A percentile compares a stretch with the other conserved stretches of the same genome.
Evolutionary conservation across 352 stramenopile genomes (phyloP).

Genomic region (Phytophthora hibernalis): DNA sequence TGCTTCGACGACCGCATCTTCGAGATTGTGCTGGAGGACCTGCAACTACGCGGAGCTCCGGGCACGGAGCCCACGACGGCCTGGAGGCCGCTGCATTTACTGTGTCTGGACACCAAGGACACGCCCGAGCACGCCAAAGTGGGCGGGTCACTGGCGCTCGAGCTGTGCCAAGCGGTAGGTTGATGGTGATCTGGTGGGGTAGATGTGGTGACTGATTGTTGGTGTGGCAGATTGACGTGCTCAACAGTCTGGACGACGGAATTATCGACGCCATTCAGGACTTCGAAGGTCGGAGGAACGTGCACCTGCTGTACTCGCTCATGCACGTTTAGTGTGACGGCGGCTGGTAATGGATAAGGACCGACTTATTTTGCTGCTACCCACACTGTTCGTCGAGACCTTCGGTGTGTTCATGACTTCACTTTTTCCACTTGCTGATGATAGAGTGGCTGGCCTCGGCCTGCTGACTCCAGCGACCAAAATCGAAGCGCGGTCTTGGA

Average conservation of each 20-base stretch:
- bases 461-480: conserved; percentile 49
- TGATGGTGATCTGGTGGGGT: not conserved
- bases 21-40: conserved; percentile 85
- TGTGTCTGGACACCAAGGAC: conserved; percentile 91
- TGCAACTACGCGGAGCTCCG: conserved; percentile 60
- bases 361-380: not conserved
- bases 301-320: conserved; percentile 73
- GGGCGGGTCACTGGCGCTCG: conserved; percentile 77
- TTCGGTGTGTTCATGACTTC: not conserved
- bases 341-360: not conserved
- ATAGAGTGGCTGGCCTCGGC: conserved; percentile 39
- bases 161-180: conserved; percentile 72
- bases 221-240: conserved; percentile 56
- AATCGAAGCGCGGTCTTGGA: conserved; percentile 28
- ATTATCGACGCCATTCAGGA: conserved; percentile 63
- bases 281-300: conserved; percentile 65
- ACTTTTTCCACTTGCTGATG: conserved; percentile 52
- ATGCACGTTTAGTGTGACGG: conserved; percentile 54
- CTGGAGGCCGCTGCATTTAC: conserved; percentile 78
- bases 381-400: too few species aligned
- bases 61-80: conserved; percentile 48
- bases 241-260: conserved; percentile 52
- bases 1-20: conserved; percentile 93
- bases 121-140: conserved; percentile 88
- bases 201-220: not conserved